phyloP scores from a whole-genome alignment of 2,329 filamentous ascomycete genomes.

The Colletotrichum eremochloae region DNA sequence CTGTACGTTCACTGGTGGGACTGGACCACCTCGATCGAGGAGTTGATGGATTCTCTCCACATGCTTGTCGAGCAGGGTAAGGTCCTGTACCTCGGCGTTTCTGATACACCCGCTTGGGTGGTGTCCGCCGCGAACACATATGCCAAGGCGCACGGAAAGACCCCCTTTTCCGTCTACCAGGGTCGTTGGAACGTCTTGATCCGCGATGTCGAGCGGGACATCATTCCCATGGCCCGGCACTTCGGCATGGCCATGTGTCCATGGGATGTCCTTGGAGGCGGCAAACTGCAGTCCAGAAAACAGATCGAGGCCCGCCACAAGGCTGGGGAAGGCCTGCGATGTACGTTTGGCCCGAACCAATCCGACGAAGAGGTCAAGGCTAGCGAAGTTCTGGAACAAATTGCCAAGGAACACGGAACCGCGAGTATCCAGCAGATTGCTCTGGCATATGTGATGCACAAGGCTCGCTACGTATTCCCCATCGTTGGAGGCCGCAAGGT shows the following conservation, averaged over 20 bases:
- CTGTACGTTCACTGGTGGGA: constrained; percentile 62
- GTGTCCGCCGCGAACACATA: constrained; percentile 56
- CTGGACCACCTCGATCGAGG: constrained; percentile 56
- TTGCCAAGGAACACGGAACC: constrained; percentile 68
- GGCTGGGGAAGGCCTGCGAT: constrained; percentile 56
- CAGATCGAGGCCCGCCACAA: constrained; percentile 49
- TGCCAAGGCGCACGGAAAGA: constrained; percentile 52
- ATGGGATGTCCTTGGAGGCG: constrained; percentile 71
- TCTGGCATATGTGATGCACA: constrained; percentile 64
- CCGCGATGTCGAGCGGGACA: constrained; percentile 57
- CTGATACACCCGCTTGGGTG: constrained; percentile 57
- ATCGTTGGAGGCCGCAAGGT: constrained; percentile 66
- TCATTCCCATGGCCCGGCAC: constrained; percentile 57
- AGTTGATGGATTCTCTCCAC: constrained; percentile 59
- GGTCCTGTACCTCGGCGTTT: constrained; percentile 58
- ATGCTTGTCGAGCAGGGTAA: constrained; percentile 57
- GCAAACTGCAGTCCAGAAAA: constrained; percentile 60
- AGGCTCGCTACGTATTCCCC: constrained; percentile 66
- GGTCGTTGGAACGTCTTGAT: constrained; percentile 53
- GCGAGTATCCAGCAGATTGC: constrained; percentile 71
- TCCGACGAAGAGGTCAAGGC: constrained; percentile 65
- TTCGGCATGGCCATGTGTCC: constrained; percentile 67
- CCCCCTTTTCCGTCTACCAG: constrained; percentile 56
- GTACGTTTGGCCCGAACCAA: constrained; percentile 49
- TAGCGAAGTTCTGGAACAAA: constrained; percentile 69